Conservation (phyloP, 306 rosid genomes). For the Begonia masoniana region DNA sequence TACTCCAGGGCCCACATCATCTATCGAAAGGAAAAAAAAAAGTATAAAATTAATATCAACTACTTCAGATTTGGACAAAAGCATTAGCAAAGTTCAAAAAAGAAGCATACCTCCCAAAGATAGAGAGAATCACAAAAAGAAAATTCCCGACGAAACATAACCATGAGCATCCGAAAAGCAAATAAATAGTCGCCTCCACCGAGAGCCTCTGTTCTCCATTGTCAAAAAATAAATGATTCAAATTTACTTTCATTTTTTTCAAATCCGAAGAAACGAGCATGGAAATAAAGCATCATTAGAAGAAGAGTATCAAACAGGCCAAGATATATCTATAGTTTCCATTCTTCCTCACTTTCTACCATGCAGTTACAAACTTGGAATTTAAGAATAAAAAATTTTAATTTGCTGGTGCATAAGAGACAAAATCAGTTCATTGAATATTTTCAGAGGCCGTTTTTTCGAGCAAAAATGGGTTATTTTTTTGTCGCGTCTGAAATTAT, state of each 20-base stretch:
- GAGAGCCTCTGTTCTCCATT: slow-evolving; percentile 61
- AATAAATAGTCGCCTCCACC: slow-evolving; percentile 97
- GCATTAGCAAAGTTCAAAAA: slow-evolving; percentile 1
- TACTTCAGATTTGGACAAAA: background rate
- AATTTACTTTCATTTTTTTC: slow-evolving; percentile 12
- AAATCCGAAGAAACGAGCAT: slow-evolving; percentile 12
- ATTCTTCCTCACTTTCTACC: too few species aligned
- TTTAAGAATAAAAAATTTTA: too few species aligned
- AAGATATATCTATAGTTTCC: too few species aligned
- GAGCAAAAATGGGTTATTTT: too few species aligned
- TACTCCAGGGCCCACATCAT: slow-evolving; percentile 99
- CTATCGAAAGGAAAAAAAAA: slow-evolving; percentile 32
- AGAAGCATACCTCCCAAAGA: slow-evolving; percentile 87
- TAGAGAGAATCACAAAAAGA: slow-evolving; percentile 92
- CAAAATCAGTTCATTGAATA: too few species aligned
- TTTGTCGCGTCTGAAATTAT: too few species aligned
- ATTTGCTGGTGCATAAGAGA: too few species aligned
- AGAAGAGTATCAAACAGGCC: background rate
- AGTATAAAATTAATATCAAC: slow-evolving; percentile 1
- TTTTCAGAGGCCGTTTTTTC: too few species aligned
- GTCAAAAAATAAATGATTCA: slow-evolving; percentile 11
- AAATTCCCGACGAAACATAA: slow-evolving; percentile 92
- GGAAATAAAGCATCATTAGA: slow-evolving; percentile 5
- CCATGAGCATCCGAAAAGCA: slow-evolving; percentile 99
- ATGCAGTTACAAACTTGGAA: background rate